Evolutionary conservation across 148 eudicot species (phyloP).

Genomic region (Amaranthus hypochondriacus): DNA sequence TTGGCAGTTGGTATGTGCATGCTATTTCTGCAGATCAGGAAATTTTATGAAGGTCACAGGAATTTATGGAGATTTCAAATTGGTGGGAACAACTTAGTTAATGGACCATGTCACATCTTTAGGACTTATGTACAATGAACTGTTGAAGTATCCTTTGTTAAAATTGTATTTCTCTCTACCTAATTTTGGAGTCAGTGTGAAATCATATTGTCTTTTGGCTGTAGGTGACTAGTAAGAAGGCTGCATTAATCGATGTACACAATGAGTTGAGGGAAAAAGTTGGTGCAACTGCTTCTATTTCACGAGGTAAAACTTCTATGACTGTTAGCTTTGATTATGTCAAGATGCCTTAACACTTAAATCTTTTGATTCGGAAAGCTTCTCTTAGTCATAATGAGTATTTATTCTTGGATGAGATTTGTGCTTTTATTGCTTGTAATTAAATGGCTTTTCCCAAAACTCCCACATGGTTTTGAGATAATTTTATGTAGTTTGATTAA

Average conservation of each 20-base stretch:
- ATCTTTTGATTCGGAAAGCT: background rate
- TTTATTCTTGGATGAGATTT: background rate
- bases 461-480: background rate
- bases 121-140: background rate
- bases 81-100: background rate
- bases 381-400: background rate
- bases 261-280: slow-evolving; percentile 65
- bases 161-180: background rate
- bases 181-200: background rate
- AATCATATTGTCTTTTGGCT: background rate
- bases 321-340: background rate
- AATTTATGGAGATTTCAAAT: background rate
- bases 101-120: no score
- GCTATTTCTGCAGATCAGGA: background rate
- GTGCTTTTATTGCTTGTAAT: slow-evolving; percentile 3
- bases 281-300: slow-evolving; percentile 64
- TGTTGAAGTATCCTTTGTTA: background rate
- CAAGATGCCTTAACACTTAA: background rate
- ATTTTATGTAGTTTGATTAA: background rate
- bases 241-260: slow-evolving; percentile 71
- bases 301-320: slow-evolving; percentile 47
- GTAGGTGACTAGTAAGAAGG: slow-evolving; percentile 95
- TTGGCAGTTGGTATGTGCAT: background rate
- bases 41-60: background rate
- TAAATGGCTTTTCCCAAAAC: background rate